Percentiles rank a stretch among this genome's conserved stretches.
These are phyloP conservation scores for Crepidotus sp. DNA, from an alignment of 1,284 basidiomycete genomes.

Conservation along the genomic window DNA sequence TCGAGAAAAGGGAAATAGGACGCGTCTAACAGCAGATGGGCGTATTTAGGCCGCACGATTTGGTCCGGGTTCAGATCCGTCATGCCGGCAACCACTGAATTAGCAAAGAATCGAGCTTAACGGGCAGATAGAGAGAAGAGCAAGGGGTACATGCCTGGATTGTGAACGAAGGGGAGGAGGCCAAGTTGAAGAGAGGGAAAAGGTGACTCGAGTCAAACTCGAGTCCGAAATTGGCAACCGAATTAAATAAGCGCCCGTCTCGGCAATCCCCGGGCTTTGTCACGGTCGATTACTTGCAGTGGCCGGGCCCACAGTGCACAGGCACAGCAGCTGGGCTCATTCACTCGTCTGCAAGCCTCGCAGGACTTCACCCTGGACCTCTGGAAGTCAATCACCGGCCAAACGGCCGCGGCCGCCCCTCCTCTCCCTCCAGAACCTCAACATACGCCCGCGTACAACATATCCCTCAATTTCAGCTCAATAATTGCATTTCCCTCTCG, in stretches of 20 bases:
- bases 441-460: slow-evolving; percentile 22
- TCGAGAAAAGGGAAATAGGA: slow-evolving; percentile 10
- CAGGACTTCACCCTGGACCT: slow-evolving; percentile 13
- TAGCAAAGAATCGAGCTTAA: too few species aligned
- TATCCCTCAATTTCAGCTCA: slow-evolving; percentile 31
- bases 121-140: neutral
- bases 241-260: too few species aligned
- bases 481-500: slow-evolving; percentile 35
- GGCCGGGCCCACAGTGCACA: too few species aligned
- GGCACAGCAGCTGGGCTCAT: too few species aligned
- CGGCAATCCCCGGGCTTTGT: too few species aligned
- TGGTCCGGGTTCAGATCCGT: neutral
- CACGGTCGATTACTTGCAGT: too few species aligned
- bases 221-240: too few species aligned
- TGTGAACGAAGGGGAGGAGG: too few species aligned
- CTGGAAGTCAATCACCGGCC: slow-evolving; percentile 17
- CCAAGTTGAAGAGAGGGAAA: too few species aligned
- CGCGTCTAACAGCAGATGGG: neutral
- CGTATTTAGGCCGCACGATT: slow-evolving; percentile 5
- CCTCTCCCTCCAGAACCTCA: slow-evolving; percentile 12
- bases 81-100: neutral
- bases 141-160: neutral
- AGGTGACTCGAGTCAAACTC: too few species aligned
- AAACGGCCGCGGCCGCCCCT: slow-evolving; percentile 8
- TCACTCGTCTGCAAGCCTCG: neutral